Evolutionary conservation across 108 stramenopile genomes (phyloP), one percentile per base, ranked within the genome.

Genomic region (Stephanodiscus triporus): DNA sequence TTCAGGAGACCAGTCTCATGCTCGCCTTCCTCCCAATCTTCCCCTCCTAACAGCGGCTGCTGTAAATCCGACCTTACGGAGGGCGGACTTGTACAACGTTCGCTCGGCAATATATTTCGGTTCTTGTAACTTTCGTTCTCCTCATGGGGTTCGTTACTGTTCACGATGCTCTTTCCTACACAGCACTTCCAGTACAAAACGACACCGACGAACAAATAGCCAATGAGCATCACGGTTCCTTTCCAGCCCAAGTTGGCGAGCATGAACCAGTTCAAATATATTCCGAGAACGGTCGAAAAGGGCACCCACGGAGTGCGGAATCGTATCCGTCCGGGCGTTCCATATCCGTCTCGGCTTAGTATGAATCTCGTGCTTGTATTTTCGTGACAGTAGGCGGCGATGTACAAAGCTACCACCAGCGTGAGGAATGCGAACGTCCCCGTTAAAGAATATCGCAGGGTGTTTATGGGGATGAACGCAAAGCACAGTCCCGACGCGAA

Each of bases 231-330:
- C 1, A 86, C 34, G 0, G 93, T 64, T 0, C 93, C 94, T 14
- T 38, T 42, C 70, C 69, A 59, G 42, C 88, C 87, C 10, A 97
- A 63, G 64, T 94, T 87, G 10, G 87, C 84, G 26, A 97, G 78
- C 50, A 97, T 77, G 69, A 86, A 96, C 94, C 91, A 95, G 70
- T 97, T 97, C 45, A 86, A 34, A 62, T 84, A 92, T 5, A 97
- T 91, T n/a, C 91, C 96, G 20, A 91, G 37, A 2, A 79, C 69
- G 16, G 93, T 90, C 19, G 95, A 23, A 47, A 77, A 80, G 14
- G 96, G 91, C 10, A 95, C 84, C 9, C 85, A 55, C 0, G 97
- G 95, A 8, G 90, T 87, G 20, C 86, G 78, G 71, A 95, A 96
- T 2, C 68, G 47, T 57, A n/a, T 19, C n/a, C 51, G 29, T 4